A percentile compares a stretch with the other conserved stretches of the same genome.
phyloP scores from a whole-genome alignment of 164 flowering plant genomes.

The Berberis thunbergii region DNA sequence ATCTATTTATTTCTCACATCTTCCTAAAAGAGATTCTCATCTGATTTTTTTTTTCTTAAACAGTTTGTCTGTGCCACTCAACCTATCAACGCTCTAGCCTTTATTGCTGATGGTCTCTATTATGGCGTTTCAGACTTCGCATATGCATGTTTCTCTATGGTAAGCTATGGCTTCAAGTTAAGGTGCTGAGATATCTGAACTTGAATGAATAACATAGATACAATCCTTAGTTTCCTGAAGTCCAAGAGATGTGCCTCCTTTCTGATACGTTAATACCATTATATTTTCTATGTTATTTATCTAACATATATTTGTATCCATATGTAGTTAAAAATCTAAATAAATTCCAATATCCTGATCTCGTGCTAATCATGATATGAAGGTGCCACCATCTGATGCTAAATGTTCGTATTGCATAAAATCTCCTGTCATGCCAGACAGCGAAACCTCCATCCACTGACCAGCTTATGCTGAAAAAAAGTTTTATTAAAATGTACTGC shows the following conservation, averaged over 20 bases:
- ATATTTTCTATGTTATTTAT: too few species aligned
- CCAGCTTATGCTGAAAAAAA: too few species aligned
- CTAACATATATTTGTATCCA: too few species aligned
- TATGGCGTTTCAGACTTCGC: conserved; percentile 89
- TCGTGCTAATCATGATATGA: too few species aligned
- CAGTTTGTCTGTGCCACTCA: conserved; percentile 94
- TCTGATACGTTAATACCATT: too few species aligned
- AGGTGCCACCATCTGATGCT: too few species aligned
- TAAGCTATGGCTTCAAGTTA: conserved; percentile 15
- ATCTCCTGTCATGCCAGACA: too few species aligned
- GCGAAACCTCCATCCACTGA: too few species aligned
- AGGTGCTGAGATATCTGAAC: background rate
- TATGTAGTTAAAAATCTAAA: too few species aligned
- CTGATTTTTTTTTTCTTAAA: conserved; percentile 1
- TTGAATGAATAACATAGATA: background rate
- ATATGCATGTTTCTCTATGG: conserved; percentile 82
- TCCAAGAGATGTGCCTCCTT: background rate
- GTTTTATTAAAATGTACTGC: too few species aligned
- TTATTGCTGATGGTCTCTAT: conserved; percentile 86
- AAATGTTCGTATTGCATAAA: too few species aligned
- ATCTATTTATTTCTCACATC: background rate
- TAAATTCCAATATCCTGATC: too few species aligned
- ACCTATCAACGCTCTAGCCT: conserved; percentile 84
- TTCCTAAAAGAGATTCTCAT: background rate
- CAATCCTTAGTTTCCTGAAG: background rate